Evolutionary conservation across 2,329 filamentous ascomycete species (phyloP), one percentile per base, ranked within the genome.

Genomic region (Monilinia polystroma): DNA sequence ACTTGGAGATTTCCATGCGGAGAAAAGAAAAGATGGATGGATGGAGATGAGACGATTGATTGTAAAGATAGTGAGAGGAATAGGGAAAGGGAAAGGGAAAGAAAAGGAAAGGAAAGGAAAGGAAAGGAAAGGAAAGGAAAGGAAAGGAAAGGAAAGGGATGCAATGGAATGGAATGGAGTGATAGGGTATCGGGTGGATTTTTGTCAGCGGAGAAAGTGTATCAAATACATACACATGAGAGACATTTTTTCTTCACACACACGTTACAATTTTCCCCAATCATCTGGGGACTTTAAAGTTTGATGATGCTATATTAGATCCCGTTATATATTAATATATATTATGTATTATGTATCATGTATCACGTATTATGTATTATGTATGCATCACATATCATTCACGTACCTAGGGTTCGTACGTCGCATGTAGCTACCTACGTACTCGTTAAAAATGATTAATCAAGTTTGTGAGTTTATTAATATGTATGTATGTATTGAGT

Each of bases 21-120:
- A 16, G 26, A n/a, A 47, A 5, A 43, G 57, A 51, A 60, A 49
- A 60, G 45, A 16, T 60, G 56, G 56, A 58, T 29, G 55, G 2
- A 20, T 23, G n/a, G 47, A 11, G n/a, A 51, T 51, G 20, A 26
- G 47, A 26, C 12, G 47, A 14, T n/a, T 12, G 11, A 23, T 26
- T 26, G n/a, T 23, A n/a, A 35, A 8, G 32, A 51, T 43, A 43
- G 41, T 43, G 41, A 51, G 23, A 51, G n/a, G n/a, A 23, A 51
- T 51, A 51, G n/a, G n/a, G n/a, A 51, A 51, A 12, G 47, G 47
- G 47, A 4, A 4, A 51, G 23, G 23, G 8, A 51, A 51, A n/a
- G 23, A n/a, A n/a, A 51, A 12, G 7, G 47, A n/a, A 51, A 10
- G 7, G 47, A 11, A 51, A n/a, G 2, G 43, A 16, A 20, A 20